A percentile compares a stretch with the other conserved stretches of the same genome.
phyloP scores from a whole-genome alignment of 2,329 filamentous ascomycete species.

The Botrytis tulipae region DNA sequence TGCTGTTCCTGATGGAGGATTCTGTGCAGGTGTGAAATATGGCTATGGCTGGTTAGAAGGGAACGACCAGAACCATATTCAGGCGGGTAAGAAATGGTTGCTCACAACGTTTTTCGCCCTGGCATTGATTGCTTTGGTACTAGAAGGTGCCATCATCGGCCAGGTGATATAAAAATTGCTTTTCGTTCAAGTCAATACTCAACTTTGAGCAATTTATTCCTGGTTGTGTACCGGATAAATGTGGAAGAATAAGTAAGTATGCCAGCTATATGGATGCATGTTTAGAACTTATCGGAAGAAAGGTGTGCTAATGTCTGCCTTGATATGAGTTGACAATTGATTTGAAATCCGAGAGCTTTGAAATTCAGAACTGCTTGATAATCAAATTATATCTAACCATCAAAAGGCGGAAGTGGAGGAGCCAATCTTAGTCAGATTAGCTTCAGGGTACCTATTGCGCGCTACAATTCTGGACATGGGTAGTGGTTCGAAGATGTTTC shows the following conservation, averaged over 20 bases:
- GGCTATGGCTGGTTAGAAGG: not conserved
- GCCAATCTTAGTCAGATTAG: not conserved
- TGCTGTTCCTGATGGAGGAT: constrained; percentile 46
- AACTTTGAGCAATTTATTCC: not conserved
- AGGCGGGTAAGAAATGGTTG: not conserved
- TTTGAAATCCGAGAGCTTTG: not conserved
- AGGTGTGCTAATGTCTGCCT: not conserved
- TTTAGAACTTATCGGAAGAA: not conserved
- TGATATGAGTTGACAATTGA: not conserved
- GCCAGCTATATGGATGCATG: not conserved
- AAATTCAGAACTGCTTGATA: not conserved
- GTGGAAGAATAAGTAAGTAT: not conserved
- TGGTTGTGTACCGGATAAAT: not conserved
- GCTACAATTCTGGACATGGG: not conserved
- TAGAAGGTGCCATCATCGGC: not conserved
- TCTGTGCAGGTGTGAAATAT: constrained; percentile 50
- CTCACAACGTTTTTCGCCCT: not conserved
- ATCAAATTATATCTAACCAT: not conserved
- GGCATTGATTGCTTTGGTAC: no score
- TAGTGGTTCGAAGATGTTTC: not conserved
- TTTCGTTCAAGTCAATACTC: not conserved
- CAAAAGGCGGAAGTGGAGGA: not conserved
- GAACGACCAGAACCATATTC: not conserved
- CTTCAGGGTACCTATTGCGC: not conserved
- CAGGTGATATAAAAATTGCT: no score